phyloP scores from a whole-genome alignment of 768 basidiomycete species.

The Mrakia blollopis region DNA sequence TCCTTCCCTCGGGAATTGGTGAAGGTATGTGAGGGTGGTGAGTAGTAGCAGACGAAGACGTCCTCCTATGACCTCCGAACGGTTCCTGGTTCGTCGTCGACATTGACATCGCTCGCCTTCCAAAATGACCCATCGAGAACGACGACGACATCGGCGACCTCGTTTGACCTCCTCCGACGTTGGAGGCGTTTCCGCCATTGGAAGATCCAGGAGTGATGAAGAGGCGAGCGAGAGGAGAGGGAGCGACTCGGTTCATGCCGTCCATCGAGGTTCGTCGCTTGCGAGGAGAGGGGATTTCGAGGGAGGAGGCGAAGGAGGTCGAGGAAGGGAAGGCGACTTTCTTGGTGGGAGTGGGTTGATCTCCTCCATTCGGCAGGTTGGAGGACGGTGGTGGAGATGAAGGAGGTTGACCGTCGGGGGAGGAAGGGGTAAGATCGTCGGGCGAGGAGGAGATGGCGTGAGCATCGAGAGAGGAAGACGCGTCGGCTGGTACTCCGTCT shows the following conservation, averaged over 20 bases:
- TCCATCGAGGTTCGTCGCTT: constrained; percentile 26
- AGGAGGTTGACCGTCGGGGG: not conserved
- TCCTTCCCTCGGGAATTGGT: constrained; percentile 18
- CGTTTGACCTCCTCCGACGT: not conserved
- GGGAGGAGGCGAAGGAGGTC: not conserved
- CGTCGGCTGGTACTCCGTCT: not conserved
- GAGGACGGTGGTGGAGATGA: not conserved
- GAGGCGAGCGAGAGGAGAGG: constrained; percentile 29
- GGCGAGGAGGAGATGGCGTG: constrained; percentile 1
- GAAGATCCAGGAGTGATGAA: constrained; percentile 18
- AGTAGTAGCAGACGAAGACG: not conserved
- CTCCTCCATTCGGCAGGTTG: not conserved
- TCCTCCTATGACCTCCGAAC: not conserved
- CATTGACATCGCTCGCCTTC: constrained; percentile 17
- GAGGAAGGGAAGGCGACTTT: constrained; percentile 18
- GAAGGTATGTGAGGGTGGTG: not conserved
- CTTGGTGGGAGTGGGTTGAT: not conserved
- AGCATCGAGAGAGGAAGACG: not conserved
- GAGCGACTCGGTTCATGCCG: constrained; percentile 1
- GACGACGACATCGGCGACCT: constrained; percentile 3
- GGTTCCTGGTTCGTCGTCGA: constrained; percentile 5
- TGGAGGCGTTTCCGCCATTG: not conserved
- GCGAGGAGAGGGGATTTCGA: constrained; percentile 23
- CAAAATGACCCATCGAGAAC: not conserved
- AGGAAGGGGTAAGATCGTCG: not conserved